Evolutionary conservation across 2,329 filamentous ascomycete genomes (phyloP).

Genomic region (Mariannaea sp.): DNA sequence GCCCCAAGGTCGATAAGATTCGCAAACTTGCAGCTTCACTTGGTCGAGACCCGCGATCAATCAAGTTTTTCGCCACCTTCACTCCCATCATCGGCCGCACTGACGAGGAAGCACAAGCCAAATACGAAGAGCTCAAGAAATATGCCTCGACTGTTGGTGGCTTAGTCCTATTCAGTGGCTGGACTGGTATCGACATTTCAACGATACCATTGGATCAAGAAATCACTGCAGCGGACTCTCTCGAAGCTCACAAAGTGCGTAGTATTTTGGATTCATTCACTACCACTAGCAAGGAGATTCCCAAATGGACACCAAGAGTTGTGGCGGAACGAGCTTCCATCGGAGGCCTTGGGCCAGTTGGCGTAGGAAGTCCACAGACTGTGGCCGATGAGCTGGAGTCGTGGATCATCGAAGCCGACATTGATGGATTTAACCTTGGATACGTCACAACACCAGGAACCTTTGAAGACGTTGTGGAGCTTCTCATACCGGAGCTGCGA

Average conservation of each 20-base stretch:
- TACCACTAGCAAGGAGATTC: conserved; percentile 50
- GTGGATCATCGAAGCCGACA: conserved; percentile 50
- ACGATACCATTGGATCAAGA: conserved; percentile 62
- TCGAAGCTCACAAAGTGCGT: conserved; percentile 56
- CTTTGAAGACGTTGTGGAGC: conserved; percentile 42
- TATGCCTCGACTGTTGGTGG: conserved; percentile 60
- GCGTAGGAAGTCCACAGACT: conserved; percentile 46
- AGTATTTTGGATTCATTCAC: conserved; percentile 56
- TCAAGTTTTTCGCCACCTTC: conserved; percentile 61
- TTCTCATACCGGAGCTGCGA: conserved; percentile 39
- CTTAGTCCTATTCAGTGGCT: conserved; percentile 60
- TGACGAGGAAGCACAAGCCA: conserved; percentile 57
- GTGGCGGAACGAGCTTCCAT: conserved; percentile 49
- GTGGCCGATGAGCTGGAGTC: conserved; percentile 52
- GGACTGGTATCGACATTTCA: conserved; percentile 65
- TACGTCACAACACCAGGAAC: conserved; percentile 50
- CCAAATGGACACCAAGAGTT: conserved; percentile 51
- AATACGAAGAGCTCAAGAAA: conserved; percentile 55
- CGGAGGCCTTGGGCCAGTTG: conserved; percentile 46
- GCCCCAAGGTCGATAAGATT: conserved; percentile 57
- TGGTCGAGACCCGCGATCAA: conserved; percentile 59
- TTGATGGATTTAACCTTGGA: conserved; percentile 49
- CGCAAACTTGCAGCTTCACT: conserved; percentile 54
- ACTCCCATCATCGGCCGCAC: conserved; percentile 55
- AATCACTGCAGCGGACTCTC: conserved; percentile 58